Base-by-base conservation (phyloP, 2,329 filamentous ascomycete species). In the Cryphonectria japonica region DNA sequence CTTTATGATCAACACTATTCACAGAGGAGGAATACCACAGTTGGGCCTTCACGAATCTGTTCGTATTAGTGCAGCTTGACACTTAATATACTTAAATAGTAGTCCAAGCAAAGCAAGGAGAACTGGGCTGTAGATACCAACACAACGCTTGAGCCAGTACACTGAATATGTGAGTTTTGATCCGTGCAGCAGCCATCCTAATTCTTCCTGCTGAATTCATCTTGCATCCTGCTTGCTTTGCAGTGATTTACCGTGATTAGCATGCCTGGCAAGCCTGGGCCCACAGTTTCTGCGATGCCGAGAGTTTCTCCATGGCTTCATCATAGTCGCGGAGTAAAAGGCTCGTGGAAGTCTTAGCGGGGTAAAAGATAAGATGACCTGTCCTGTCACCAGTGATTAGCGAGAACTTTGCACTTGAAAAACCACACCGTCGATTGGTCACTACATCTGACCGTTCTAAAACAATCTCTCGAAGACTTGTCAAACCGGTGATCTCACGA, bases 241-340 rank as follows among this genome's bases (percentile, higher is more conserved):
- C 22, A 37, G 14, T 19, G 29, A n/a, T 50, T 34, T 34, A 34
- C 37, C 11, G 37, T 39, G 37, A 9, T 13, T 39, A 39, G 37
- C 37, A 9, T 39, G 37, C 37, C 37, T 22, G 64, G 22, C 46
- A n/a, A n/a, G n/a, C 26, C 63, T 59, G 43, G 59, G 65, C 60
- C 66, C 69, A 71, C 66, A 59, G 67, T 68, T 34, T 32, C 66
- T 61, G 16, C 62, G 60, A 64, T 63, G 57, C 71, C 71, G 71
- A 72, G 60, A 71, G 61, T 71, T 71, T 72, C 71, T 71, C 71
- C 71, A 69, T 63, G 32, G 22, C 57, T 62, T 39, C 34, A 32
- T 39, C 34, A 32, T 32, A 43, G 8, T 29, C 41, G 41, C 39
- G 62, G 62, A 46, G 41, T 50, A 46, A 46, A 65, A 14, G 26